Evolutionary conservation across 1,139 yeast species (phyloP), one percentile per base, ranked within the genome.

Genomic region (Petasospora rhodanensis): DNA sequence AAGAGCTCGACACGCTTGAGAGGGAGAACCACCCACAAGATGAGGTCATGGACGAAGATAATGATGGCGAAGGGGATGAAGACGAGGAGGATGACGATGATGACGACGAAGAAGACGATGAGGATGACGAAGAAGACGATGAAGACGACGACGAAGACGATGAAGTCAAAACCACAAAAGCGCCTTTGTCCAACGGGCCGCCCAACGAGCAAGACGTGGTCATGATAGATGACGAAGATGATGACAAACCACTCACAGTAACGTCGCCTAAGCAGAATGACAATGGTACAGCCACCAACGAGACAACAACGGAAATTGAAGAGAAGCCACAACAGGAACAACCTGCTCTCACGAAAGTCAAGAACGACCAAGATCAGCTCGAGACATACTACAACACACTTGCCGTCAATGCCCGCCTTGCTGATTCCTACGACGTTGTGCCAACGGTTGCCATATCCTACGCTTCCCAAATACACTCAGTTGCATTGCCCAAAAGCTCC

Each of bases 401-500:
- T 16, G 58, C 62, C 4, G 52, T 58, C 22, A 66, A 66, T 28
- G 74, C 80, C 2, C 56, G 58, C 31, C 32, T 57, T 2, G 75
- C 82, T 1, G 62, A 66, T 2, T 60, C 64, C 3, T 76, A 74
- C 42, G 83, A 76, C 35, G 73, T 81, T 2, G 59, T 67, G 22
- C 91, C 93, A 2, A 66, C 76, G 4, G 85, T 79, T 15, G 87
- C 89, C 6, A 76, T 82, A 7, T 89, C 89, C 2, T 78, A 79
- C 44, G 64, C 83, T 3, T 58, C 79, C 0, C 76, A 77, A 32
- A 77, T 94, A 26, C 87, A 87, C 57, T 70, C 93, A 7, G 53
- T 91, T 32, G 82, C 93, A 7, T 66, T 87, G 35, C 75, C 95
- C 1, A 76, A 75, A 52, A 95, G 95, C 7, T 80, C 91, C 29